phyloP scores from a whole-genome alignment of 208 protist species.

The Herpetomonas tarakana region DNA sequence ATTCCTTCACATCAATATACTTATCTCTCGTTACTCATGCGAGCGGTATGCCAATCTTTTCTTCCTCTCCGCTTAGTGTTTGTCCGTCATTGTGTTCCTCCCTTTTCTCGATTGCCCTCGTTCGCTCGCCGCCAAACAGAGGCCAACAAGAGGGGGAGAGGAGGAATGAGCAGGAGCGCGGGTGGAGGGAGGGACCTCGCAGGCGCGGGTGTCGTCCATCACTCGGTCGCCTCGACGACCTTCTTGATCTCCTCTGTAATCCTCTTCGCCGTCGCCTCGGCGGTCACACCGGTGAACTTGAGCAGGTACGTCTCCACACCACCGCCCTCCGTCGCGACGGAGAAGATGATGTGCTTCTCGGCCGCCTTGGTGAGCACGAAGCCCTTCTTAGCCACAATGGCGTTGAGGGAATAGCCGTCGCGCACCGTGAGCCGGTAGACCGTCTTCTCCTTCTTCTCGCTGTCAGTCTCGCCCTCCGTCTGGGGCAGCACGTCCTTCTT shows the following conservation, averaged over 20 bases:
- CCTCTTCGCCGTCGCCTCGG: constrained; percentile 36
- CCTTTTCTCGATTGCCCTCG: too few relatives aligned
- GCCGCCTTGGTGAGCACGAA: constrained; percentile 47
- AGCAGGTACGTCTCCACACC: constrained; percentile 54
- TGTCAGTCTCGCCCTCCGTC: background rate
- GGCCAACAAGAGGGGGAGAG: too few relatives aligned
- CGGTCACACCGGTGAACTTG: constrained; percentile 58
- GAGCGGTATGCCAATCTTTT: too few relatives aligned
- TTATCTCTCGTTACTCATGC: too few relatives aligned
- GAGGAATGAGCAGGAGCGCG: too few relatives aligned
- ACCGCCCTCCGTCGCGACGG: constrained; percentile 26
- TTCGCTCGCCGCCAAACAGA: too few relatives aligned
- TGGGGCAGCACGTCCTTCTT: constrained; percentile 26
- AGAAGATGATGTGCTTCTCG: constrained; percentile 52
- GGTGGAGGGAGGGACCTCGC: too few relatives aligned
- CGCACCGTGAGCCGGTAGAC: constrained; percentile 76
- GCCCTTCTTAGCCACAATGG: constrained; percentile 30
- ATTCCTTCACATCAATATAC: too few relatives aligned
- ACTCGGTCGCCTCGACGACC: constrained; percentile 5
- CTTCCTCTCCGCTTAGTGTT: too few relatives aligned
- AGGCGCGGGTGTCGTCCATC: too few relatives aligned
- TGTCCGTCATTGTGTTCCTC: too few relatives aligned
- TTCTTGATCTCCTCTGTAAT: constrained; percentile 54
- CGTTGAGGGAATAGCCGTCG: constrained; percentile 79
- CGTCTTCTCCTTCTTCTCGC: constrained; percentile 19